Conservation (phyloP, 163 green algal species). For the Scenedesmus sp. region DNA sequence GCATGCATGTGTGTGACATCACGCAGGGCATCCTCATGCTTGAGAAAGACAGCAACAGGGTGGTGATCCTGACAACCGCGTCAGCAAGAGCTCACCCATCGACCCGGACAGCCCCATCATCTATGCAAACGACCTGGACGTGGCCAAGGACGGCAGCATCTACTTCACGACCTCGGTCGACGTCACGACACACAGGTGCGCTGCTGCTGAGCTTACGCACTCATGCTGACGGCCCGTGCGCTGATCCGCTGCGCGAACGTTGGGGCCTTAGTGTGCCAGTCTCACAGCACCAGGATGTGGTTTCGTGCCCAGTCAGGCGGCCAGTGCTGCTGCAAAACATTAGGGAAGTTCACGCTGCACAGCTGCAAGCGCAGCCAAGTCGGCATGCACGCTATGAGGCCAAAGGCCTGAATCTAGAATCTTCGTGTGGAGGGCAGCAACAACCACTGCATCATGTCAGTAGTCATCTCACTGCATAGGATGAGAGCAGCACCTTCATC, state of each 20-base stretch:
- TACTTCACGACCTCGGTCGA: constrained; percentile 54
- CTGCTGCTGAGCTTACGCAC: too few relatives aligned
- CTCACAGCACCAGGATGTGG: too few relatives aligned
- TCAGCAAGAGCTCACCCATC: constrained; percentile 36
- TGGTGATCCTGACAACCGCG: constrained; percentile 47
- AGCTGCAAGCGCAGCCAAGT: not conserved
- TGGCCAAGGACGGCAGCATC: constrained; percentile 39
- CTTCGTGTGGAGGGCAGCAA: too few relatives aligned
- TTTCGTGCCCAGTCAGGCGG: too few relatives aligned
- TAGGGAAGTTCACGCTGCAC: not conserved
- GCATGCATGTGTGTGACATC: not conserved
- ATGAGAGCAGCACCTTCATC: too few relatives aligned
- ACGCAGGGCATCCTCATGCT: constrained; percentile 36
- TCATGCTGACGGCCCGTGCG: too few relatives aligned
- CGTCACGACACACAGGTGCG: constrained; percentile 36
- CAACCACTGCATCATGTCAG: constrained; percentile 45
- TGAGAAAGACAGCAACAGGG: constrained; percentile 17
- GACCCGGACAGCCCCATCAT: constrained; percentile 43
- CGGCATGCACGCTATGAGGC: constrained; percentile 54
- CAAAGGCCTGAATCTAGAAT: too few relatives aligned
- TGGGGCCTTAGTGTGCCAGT: too few relatives aligned
- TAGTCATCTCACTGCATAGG: constrained; percentile 41
- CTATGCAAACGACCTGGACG: constrained; percentile 61
- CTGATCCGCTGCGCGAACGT: too few relatives aligned
- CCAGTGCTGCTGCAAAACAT: too few relatives aligned